phyloP scores from a whole-genome alignment of 2,329 filamentous ascomycete genomes.

The Cytospora chrysosperma region DNA sequence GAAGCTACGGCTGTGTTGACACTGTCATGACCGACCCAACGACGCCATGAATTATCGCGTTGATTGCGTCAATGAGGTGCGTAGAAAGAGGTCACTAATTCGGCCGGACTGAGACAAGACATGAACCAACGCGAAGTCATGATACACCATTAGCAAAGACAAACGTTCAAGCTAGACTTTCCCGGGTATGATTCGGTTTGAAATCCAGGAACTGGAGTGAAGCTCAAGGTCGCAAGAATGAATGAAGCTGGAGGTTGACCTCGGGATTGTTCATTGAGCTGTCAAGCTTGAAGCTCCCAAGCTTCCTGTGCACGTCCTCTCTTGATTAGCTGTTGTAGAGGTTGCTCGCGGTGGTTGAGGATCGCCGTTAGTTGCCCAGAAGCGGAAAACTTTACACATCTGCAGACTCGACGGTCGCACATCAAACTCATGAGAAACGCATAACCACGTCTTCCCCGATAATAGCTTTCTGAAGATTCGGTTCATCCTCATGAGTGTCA shows the following conservation, averaged over 20 bases:
- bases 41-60: neutral
- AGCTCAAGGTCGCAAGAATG: neutral
- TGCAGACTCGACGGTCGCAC: no score
- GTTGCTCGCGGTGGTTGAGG: neutral
- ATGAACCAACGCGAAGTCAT: neutral
- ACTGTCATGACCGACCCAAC: neutral
- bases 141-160: neutral
- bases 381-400: neutral
- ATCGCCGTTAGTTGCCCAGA: neutral
- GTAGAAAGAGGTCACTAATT: neutral
- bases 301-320: neutral
- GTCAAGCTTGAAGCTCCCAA: neutral
- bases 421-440: no score
- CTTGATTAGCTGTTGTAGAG: no score
- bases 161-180: neutral
- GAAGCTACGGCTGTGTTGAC: constrained; percentile 14
- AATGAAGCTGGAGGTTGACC: neutral
- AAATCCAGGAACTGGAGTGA: neutral
- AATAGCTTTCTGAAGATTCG: neutral
- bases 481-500: neutral
- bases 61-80: neutral
- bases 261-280: neutral
- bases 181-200: neutral
- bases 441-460: neutral
- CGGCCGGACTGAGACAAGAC: neutral